A percentile compares a stretch with the other conserved stretches of the same genome.
These are phyloP conservation scores for Pleomassaria siparia DNA, from an alignment of 2,329 filamentous ascomycete genomes.

Conservation along the genomic window DNA sequence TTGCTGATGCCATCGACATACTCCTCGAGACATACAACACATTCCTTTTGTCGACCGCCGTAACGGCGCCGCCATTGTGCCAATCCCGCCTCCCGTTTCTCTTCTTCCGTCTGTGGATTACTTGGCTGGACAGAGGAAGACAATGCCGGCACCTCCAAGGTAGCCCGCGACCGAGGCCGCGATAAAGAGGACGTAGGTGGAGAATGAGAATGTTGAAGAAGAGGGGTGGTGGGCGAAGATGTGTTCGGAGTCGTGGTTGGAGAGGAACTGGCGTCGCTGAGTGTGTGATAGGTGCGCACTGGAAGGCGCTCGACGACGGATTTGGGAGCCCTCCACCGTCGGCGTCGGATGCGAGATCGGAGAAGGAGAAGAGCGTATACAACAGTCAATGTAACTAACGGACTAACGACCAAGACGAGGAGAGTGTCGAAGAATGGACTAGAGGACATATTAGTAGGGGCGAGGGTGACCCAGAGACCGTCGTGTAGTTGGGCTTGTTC, in stretches of 20 bases:
- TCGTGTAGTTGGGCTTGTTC: slow-evolving; percentile 57
- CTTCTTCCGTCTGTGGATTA: slow-evolving; percentile 46
- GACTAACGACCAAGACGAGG: slow-evolving; percentile 93
- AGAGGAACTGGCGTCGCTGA: slow-evolving; percentile 60
- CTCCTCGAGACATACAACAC: slow-evolving; percentile 94
- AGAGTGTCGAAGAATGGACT: slow-evolving; percentile 96
- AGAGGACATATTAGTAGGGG: slow-evolving; percentile 81
- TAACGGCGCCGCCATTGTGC: slow-evolving; percentile 60
- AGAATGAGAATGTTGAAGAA: slow-evolving; percentile 59
- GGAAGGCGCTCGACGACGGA: slow-evolving; percentile 93
- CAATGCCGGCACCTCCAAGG: slow-evolving; percentile 57
- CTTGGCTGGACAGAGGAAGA: slow-evolving; percentile 30
- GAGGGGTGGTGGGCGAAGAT: slow-evolving; percentile 74
- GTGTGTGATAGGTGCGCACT: slow-evolving; percentile 91
- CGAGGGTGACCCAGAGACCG: slow-evolving; percentile 95
- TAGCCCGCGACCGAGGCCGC: slow-evolving; percentile 66
- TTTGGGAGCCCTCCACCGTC: slow-evolving; percentile 96
- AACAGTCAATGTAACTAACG: slow-evolving; percentile 85
- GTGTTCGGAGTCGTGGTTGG: slow-evolving; percentile 62
- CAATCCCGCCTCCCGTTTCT: slow-evolving; percentile 55
- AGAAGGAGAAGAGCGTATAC: slow-evolving; percentile 88
- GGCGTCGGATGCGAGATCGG: slow-evolving; percentile 81
- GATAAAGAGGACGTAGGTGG: slow-evolving; percentile 46
- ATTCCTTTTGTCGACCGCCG: slow-evolving; percentile 73
- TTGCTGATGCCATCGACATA: slow-evolving; percentile 91